Percentiles rank a stretch among this genome's conserved stretches.
Conservation (phyloP, 371 early-diverging fungal species). For the Synchytrium microbalum region DNA sequence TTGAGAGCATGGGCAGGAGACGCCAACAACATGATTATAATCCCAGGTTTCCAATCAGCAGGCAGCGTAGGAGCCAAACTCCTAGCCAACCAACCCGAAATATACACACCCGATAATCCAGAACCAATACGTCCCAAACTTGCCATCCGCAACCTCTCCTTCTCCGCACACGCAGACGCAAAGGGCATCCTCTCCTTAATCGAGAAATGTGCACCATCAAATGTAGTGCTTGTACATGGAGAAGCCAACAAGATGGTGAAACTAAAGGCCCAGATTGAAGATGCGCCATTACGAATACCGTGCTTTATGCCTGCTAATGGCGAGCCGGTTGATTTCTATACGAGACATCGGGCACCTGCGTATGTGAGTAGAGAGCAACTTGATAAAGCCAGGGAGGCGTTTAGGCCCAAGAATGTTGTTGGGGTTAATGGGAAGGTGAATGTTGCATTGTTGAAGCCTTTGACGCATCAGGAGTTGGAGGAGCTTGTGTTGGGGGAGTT, state of each 20-base stretch:
- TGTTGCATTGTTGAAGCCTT: neutral
- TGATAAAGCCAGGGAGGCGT: neutral
- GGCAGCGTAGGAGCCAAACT: constrained; percentile 98
- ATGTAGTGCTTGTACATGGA: constrained; percentile 99
- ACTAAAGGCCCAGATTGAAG: constrained; percentile 64
- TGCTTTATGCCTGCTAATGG: constrained; percentile 90
- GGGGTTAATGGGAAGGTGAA: neutral
- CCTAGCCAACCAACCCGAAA: constrained; percentile 74
- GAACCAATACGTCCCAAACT: constrained; percentile 43
- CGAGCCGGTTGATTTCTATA: constrained; percentile 35
- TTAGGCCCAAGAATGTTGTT: neutral
- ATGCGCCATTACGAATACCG: constrained; percentile 68
- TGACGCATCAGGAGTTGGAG: constrained; percentile 1
- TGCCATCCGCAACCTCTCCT: constrained; percentile 91
- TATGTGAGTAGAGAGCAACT: neutral
- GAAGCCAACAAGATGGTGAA: constrained; percentile 87
- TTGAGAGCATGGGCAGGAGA: constrained; percentile 98
- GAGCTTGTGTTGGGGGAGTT: neutral
- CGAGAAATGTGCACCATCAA: constrained; percentile 80
- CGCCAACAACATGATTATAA: constrained; percentile 88
- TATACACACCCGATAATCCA: constrained; percentile 70
- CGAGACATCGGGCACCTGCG: neutral
- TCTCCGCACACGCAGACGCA: constrained; percentile 98
- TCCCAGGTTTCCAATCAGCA: constrained; percentile 99
- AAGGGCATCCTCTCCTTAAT: constrained; percentile 98